These are phyloP conservation scores for Pleurotus salmoneostramineus DNA, from an alignment of 768 basidiomycete species.

Conservation along the genomic window DNA sequence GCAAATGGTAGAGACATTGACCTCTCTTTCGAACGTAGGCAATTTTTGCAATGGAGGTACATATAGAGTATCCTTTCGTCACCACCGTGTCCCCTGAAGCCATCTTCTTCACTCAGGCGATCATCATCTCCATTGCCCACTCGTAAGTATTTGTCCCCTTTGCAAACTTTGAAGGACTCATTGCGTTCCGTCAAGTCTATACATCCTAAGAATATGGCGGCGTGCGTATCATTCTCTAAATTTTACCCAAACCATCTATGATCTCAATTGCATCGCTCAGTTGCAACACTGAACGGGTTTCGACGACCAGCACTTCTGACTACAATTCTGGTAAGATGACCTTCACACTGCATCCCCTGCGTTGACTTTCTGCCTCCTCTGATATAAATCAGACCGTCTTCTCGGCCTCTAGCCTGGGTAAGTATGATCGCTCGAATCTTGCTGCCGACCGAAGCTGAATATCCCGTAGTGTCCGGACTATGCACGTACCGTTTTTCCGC, in stretches of 20 bases:
- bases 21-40: neutral
- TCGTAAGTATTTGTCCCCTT: neutral
- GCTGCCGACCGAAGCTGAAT: neutral
- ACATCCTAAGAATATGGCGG: conserved; percentile 4
- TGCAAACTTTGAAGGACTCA: neutral
- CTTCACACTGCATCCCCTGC: neutral
- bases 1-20: neutral
- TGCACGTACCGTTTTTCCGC: neutral
- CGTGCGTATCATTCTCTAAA: neutral
- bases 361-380: neutral
- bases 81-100: neutral
- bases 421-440: neutral
- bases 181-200: neutral
- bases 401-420: neutral
- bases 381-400: neutral
- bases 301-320: neutral
- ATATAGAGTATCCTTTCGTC: neutral
- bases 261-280: neutral
- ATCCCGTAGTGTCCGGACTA: neutral
- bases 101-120: neutral
- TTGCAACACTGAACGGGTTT: neutral
- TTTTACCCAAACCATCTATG: neutral
- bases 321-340: neutral
- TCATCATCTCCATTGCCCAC: conserved; percentile 1
- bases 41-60: conserved; percentile 1